Evolutionary conservation across 495 filamentous ascomycete species (phyloP), one percentile per base, ranked within the genome.

Genomic region (Aspergillus taichungensis): DNA sequence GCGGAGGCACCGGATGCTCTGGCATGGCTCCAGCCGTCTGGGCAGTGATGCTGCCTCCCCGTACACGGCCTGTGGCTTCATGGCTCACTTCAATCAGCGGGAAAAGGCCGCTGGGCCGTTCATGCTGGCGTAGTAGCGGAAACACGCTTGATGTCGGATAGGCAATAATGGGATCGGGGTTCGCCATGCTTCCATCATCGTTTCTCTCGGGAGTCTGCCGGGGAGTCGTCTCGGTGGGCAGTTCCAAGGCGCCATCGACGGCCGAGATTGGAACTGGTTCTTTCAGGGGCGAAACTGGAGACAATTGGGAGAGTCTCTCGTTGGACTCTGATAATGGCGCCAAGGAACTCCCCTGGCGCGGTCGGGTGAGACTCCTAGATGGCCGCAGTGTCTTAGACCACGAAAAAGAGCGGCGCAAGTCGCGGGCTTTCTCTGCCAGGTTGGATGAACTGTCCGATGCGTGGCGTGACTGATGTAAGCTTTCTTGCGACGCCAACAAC

Each of bases 1-100:
- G 73, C n/a, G 72, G 64, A n/a, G 70, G 73, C n/a, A 73, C 46
- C 8, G 71, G 63, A 14, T 63, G 58, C 9, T 64, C 62, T 14
- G 73, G 73, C 10, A 55, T 52, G 5, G 43, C 43, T 11, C 72
- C 70, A 24, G 73, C 53, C 6, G 58, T 57, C 46, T 75, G 68
- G 37, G 62, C 61, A 14, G 61, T 56, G 37, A 73, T 67, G 38
- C 68, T 70, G 33, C 51, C 59, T 14, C 60, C 61, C 39, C 68
- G 67, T 34, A 59, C 6, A n/a, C 60, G 59, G 8, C 41, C 9
- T 2, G 46, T 55, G 28, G 56, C 44, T 29, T 49, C 49, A n/a
- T 47, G 33, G n/a, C 43, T 45, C 11, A 52, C 55, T 33, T 64
- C 56, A 14, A 59, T 41, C 1, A 65, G 53, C 6, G 63, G 60